Percentiles rank a stretch among this genome's conserved stretches.
phyloP scores from a whole-genome alignment of 2,329 filamentous ascomycete genomes.

The Magnaporthiopsis incrustans region DNA sequence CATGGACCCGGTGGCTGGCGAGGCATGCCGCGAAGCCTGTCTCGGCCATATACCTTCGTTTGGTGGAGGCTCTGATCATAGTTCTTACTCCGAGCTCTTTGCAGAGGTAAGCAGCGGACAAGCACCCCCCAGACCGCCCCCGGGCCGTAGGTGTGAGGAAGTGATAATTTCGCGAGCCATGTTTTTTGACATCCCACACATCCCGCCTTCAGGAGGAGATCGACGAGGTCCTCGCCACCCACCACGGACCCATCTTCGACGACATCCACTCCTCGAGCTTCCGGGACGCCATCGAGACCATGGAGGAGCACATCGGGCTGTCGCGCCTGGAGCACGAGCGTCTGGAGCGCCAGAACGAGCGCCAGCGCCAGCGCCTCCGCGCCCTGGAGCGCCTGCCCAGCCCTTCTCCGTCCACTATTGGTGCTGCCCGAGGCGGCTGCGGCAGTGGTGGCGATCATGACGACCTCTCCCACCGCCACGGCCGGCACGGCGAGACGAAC shows the following conservation, averaged over 20 bases:
- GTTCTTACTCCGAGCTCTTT: constrained; percentile 6
- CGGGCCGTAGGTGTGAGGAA: not conserved
- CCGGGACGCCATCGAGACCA: constrained; percentile 6
- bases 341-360: constrained; percentile 5
- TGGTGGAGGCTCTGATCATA: constrained; percentile 1
- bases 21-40: constrained; percentile 14
- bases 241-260: constrained; percentile 8
- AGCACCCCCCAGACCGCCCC: not conserved
- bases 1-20: constrained; percentile 23
- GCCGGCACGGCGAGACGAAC: constrained; percentile 1
- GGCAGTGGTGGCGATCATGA: not conserved
- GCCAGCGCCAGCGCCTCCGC: constrained; percentile 2
- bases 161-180: not conserved
- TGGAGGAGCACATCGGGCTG: constrained; percentile 6
- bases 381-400: not conserved
- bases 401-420: not conserved
- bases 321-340: not conserved
- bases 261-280: constrained; percentile 7
- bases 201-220: constrained; percentile 8
- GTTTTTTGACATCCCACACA: not conserved
- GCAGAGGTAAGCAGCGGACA: not conserved
- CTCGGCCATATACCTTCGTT: constrained; percentile 13
- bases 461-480: not conserved
- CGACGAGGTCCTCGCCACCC: constrained; percentile 12
- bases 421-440: not conserved